Evolutionary conservation across 139 green algal species (phyloP), one percentile per base, ranked within the genome.

Genomic region (Chlamydomonas schloesseri): DNA sequence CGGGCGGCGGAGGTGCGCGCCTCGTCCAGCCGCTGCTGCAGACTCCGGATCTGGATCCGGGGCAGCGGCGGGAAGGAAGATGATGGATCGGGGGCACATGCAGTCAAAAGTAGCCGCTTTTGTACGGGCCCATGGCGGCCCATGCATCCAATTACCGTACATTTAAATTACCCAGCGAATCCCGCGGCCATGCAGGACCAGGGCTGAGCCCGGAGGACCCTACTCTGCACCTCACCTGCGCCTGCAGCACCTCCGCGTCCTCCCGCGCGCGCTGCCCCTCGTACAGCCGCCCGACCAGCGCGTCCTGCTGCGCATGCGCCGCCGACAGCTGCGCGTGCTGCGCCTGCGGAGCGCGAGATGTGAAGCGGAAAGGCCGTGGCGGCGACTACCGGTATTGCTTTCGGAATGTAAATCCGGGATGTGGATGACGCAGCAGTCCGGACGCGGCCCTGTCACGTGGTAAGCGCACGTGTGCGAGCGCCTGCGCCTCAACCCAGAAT

Each of bases 311-410:
- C 31, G 37, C 37, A 13, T 36, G 9, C 21, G 79, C 79, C 11
- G 65, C 79, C 47, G 68, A 67, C 33, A 85, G 50, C 79, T 85
- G 79, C 28, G 65, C n/a, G n/a, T 85, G 79, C 65, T 76, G 79
- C 14, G 79, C 65, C 79, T 85, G 76, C 14, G 33, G n/a, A 13
- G 73, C n/a, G n/a, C n/a, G n/a, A n/a, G n/a, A n/a, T n/a, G n/a
- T n/a, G n/a, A n/a, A n/a, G n/a, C 29, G 21, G n/a, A n/a, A n/a
- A n/a, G n/a, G n/a, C n/a, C n/a, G n/a, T n/a, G n/a, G n/a, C n/a
- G n/a, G n/a, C n/a, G n/a, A n/a, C n/a, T n/a, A n/a, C n/a, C n/a
- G n/a, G n/a, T n/a, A n/a, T n/a, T n/a, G n/a, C n/a, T n/a, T n/a
- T n/a, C n/a, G n/a, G n/a, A n/a, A n/a, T n/a, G n/a, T n/a, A n/a